Evolutionary conservation across 352 stramenopile genomes (phyloP), one percentile per base, ranked within the genome.

Genomic region (Nannochloropsis limnetica): DNA sequence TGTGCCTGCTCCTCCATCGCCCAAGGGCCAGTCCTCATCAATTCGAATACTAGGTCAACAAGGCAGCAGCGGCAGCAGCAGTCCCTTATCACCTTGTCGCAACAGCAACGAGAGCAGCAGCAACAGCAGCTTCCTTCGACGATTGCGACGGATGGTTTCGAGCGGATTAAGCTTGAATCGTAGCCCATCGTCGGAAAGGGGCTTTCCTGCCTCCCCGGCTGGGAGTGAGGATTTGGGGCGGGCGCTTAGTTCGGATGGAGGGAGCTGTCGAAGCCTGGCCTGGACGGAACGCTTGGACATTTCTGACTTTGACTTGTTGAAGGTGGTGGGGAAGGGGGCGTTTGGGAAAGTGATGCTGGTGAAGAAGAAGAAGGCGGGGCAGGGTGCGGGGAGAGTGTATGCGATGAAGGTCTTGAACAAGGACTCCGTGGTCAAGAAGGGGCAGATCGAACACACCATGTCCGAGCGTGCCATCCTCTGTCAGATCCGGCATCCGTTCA

Each of bases 341-440:
- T 98, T 98, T 84, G 94, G 94, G 45, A 98, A 98, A 87, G 94
- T 98, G 1, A 96, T 98, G 90, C 88, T 97, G 22, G 94, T 97
- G 29, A 90, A 93, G 68, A 49, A 95, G 84, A 96, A 96, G 83
- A 88, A 90, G 22, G 86, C 83, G 45, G 87, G 83, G 49, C 82
- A 86, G 20, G 84, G 86, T 20, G 92, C 89, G 84, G 93, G 93
- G 79, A 89, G 90, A 25, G 94, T 95, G 68, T 97, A 95, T 87
- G 93, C 93, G 37, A 95, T 96, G 92, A 96, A 96, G 83, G 92
- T 96, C 82, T 88, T 96, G 20, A 95, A 95, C 85, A 96, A 96
- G 84, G 89, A 89, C 0, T 91, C 91, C 0, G 90, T 96, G 43
- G 94, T 93, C 80, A 91, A 90, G n/a, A 96, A 95, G 86, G 94